Evolutionary conservation across 371 early-diverging fungal species (phyloP), one percentile per base, ranked within the genome.

Genomic region (Mortierella sp.): DNA sequence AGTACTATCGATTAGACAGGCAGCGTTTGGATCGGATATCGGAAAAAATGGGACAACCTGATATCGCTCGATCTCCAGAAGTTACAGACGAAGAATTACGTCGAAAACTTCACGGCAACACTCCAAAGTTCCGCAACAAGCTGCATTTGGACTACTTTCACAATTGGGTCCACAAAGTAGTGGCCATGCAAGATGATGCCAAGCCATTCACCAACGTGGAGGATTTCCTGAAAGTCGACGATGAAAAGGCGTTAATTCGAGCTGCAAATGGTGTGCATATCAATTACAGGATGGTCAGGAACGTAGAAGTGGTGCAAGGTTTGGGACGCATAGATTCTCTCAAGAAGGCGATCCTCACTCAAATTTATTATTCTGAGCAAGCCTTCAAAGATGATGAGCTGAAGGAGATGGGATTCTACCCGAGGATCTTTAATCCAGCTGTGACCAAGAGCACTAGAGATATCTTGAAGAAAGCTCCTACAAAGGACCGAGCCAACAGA

Each of bases 371-470:
- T 59, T 39, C 76, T 0, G 83, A 81, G 49, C 28, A 52, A 18
- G 20, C 30, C 16, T 76, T 76, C 43, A 43, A 55, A 1, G 76
- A 81, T 40, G 55, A 45, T 0, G 81, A 81, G 35, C 66, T 81
- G 47, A 52, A 72, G 28, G 39, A 20, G 32, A 64, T 75, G 70
- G 81, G 81, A 3, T 75, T 49, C 37, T 57, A 57, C 43, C 74
- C 81, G 22, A 58, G 81, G 28, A 72, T 81, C 64, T 81, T 81
- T 74, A 68, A 79, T 22, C 64, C 47, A 0, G 30, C n/a, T 0
- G 22, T 26, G 54, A 47, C 52, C 59, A 39, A 47, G 52, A 64
- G 32, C 37, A 62, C 67, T 9, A 54, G 62, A 24, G 60, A 67
- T 52, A 66, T 70, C 24, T 18, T 70, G 43, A 70, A 49, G 37